Conservation (phyloP, 371 early-diverging fungal species). For the Batkoa obscura region DNA sequence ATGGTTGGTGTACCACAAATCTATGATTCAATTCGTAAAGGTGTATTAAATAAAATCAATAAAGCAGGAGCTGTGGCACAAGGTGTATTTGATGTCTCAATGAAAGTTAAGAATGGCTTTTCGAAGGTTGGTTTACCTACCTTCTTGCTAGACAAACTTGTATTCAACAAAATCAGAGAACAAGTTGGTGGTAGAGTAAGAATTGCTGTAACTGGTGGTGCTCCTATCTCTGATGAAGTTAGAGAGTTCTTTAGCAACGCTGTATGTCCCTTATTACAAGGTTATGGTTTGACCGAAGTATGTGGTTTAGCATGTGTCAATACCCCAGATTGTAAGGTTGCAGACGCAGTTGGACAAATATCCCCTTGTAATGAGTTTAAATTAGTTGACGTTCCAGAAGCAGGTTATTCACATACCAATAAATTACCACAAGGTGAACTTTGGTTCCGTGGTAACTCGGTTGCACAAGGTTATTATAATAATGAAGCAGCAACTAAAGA, state of each 20-base stretch:
- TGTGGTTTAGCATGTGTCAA: conserved; percentile 40
- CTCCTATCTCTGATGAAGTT: conserved; percentile 69
- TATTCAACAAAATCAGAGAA: conserved; percentile 80
- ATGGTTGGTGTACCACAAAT: conserved; percentile 87
- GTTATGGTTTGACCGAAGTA: conserved; percentile 60
- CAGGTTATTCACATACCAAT: conserved; percentile 46
- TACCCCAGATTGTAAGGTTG: conserved; percentile 32
- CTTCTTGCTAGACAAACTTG: conserved; percentile 46
- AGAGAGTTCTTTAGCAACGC: conserved; percentile 70
- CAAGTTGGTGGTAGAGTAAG: conserved; percentile 84
- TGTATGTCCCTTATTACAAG: conserved; percentile 73
- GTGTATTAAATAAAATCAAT: conserved; percentile 48
- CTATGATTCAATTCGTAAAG: conserved; percentile 82
- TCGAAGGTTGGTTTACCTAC: conserved; percentile 28
- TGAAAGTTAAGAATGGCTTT: conserved; percentile 52
- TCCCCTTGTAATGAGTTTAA: conserved; percentile 68
- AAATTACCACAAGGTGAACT: conserved; percentile 71
- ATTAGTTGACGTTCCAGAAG: conserved; percentile 70
- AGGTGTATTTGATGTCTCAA: conserved; percentile 54
- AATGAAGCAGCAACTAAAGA: conserved; percentile 53
- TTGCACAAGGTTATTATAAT: conserved; percentile 62
- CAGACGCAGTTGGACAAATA: conserved; percentile 57
- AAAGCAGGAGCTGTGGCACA: conserved; percentile 36
- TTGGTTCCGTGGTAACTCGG: conserved; percentile 60
- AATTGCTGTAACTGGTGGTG: conserved; percentile 84